These are phyloP conservation scores for Corchorus capsularis DNA, from an alignment of 345 rosid species.

Conservation along the genomic window DNA sequence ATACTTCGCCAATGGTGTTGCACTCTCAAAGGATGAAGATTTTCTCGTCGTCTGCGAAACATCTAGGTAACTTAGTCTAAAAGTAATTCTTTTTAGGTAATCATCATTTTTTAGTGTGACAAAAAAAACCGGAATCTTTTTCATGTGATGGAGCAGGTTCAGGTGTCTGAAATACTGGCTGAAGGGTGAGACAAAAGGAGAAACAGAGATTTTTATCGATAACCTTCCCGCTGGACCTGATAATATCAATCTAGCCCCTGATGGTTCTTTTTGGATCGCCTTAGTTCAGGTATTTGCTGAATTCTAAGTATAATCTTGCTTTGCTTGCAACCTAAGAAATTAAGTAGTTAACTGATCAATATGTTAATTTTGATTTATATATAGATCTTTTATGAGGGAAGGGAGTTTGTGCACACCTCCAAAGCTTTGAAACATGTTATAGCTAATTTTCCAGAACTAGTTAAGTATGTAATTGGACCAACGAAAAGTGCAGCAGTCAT, in stretches of 20 bases:
- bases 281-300: constrained; percentile 28
- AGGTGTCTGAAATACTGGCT: constrained; percentile 55
- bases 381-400: constrained; percentile 30
- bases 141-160: constrained; percentile 29
- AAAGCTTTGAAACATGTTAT: constrained; percentile 35
- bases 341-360: background rate
- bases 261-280: constrained; percentile 63
- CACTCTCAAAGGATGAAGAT: constrained; percentile 33
- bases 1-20: constrained; percentile 52
- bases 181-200: constrained; percentile 35
- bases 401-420: constrained; percentile 48
- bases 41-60: constrained; percentile 50
- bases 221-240: constrained; percentile 58
- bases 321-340: too few species aligned
- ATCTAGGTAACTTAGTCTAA: constrained; percentile 31
- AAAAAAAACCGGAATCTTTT: too few species aligned
- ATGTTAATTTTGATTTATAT: background rate
- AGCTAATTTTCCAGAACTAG: constrained; percentile 33
- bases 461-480: background rate
- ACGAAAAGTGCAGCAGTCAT: constrained; percentile 34
- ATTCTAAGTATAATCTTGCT: background rate
- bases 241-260: constrained; percentile 57
- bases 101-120: too few species aligned
- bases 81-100: too few species aligned
- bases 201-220: constrained; percentile 42